Percentiles rank a stretch among this genome's conserved stretches.
Evolutionary conservation across 2,329 filamentous ascomycete genomes (phyloP).

Genomic region (Xylariaceae sp.): DNA sequence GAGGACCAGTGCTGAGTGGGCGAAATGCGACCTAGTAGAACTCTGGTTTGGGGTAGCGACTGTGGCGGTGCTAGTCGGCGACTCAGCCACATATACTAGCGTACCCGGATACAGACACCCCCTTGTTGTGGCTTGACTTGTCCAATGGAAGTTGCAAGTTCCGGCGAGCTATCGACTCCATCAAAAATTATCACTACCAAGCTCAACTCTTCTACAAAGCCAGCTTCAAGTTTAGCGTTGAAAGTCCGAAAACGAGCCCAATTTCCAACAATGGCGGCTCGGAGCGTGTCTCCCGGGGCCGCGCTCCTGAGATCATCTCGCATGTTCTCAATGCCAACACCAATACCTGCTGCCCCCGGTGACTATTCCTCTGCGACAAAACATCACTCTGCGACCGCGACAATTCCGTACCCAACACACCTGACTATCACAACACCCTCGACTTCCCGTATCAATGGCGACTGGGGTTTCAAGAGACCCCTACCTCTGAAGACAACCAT

Average conservation of each 20-base stretch:
- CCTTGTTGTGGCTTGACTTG: constrained; percentile 8
- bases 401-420: constrained; percentile 78
- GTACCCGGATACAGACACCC: no score
- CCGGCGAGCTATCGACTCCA: background rate
- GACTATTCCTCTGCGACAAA: constrained; percentile 55
- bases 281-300: constrained; percentile 64
- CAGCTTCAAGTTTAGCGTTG: constrained; percentile 6
- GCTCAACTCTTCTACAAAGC: constrained; percentile 1
- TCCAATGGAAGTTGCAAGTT: background rate
- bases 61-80: background rate
- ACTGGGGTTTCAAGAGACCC: constrained; percentile 91
- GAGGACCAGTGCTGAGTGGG: constrained; percentile 1
- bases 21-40: no score
- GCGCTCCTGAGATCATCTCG: constrained; percentile 84
- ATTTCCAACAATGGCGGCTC: constrained; percentile 35
- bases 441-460: constrained; percentile 75
- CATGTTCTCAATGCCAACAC: constrained; percentile 84
- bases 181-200: constrained; percentile 25
- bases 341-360: constrained; percentile 68
- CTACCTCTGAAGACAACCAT: constrained; percentile 79
- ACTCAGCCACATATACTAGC: no score
- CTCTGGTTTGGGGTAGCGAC: no score
- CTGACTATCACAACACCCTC: constrained; percentile 82
- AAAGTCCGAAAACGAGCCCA: constrained; percentile 25
- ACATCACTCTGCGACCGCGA: constrained; percentile 71